Evolutionary conservation across 345 rosid genomes (phyloP).

Genomic region (Citrus medica): DNA sequence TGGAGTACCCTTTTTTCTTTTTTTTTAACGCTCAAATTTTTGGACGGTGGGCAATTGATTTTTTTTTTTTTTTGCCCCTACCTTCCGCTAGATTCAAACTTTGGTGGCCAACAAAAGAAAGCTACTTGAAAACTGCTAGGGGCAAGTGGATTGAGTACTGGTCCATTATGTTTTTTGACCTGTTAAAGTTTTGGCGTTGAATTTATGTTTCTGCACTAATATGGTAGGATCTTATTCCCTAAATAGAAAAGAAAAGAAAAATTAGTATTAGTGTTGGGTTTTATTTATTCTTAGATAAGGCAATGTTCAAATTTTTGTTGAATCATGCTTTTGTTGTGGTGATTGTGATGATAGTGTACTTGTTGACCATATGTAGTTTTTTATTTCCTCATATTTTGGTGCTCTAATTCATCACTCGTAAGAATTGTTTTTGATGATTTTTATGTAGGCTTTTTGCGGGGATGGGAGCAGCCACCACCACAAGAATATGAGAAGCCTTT

Average conservation of each 20-base stretch:
- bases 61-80: too few relatives aligned
- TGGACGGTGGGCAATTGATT: too few relatives aligned
- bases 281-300: not conserved
- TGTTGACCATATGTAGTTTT: not conserved
- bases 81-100: too few relatives aligned
- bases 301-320: not conserved
- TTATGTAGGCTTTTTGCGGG: slow-evolving; percentile 69
- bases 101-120: too few relatives aligned
- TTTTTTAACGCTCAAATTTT: too few relatives aligned
- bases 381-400: not conserved
- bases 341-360: not conserved
- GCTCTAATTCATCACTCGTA: slow-evolving; percentile 2
- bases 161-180: not conserved
- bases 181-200: not conserved
- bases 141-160: not conserved
- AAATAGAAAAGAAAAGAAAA: not conserved
- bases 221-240: not conserved
- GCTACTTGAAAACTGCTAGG: too few relatives aligned
- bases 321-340: not conserved
- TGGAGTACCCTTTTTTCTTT: too few relatives aligned
- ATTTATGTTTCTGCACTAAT: not conserved
- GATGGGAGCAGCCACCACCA: slow-evolving; percentile 79
- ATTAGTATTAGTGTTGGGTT: not conserved
- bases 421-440: slow-evolving; percentile 7
- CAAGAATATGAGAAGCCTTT: slow-evolving; percentile 76